These are phyloP conservation scores for Isoetes engelmannii DNA, from an alignment of 83 land plant genomes.

Conservation along the genomic window DNA sequence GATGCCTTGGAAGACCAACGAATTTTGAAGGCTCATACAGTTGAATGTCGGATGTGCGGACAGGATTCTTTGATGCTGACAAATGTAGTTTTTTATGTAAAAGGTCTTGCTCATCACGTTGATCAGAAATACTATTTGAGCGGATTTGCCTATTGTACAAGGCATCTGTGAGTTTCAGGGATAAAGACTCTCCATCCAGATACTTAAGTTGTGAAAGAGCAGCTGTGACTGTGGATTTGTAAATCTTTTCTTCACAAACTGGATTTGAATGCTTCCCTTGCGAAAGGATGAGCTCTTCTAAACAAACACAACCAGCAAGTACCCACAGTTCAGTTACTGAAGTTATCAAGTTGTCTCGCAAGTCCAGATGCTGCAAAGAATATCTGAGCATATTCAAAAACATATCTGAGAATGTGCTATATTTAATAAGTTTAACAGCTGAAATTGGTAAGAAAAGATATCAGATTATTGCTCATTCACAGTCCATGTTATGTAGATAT, in stretches of 20 bases:
- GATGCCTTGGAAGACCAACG: no score
- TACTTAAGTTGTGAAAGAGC: constrained; percentile 19
- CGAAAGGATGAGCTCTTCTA: constrained; percentile 27
- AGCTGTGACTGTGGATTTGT: constrained; percentile 19
- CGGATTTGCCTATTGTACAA: no score
- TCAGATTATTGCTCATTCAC: no score
- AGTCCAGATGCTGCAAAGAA: constrained; percentile 25
- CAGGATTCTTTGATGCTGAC: no score
- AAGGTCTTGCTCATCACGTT: no score
- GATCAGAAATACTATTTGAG: no score
- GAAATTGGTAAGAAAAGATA: no score
- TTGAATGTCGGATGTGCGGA: no score
- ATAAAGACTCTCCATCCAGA: constrained; percentile 21
- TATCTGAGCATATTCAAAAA: constrained; percentile 16
- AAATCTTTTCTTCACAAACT: constrained; percentile 20
- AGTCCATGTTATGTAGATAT: no score
- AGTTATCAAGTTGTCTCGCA: constrained; percentile 27
- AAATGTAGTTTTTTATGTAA: no score
- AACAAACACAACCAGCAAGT: constrained; percentile 27
- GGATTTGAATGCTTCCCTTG: constrained; percentile 31
- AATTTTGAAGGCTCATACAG: no score
- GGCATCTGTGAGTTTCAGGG: no score
- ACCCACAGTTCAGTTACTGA: constrained; percentile 29
- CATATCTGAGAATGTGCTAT: background rate
- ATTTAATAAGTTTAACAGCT: background rate